Conservation (phyloP, 805 yeast species). For the Metschnikowia sp. region DNA sequence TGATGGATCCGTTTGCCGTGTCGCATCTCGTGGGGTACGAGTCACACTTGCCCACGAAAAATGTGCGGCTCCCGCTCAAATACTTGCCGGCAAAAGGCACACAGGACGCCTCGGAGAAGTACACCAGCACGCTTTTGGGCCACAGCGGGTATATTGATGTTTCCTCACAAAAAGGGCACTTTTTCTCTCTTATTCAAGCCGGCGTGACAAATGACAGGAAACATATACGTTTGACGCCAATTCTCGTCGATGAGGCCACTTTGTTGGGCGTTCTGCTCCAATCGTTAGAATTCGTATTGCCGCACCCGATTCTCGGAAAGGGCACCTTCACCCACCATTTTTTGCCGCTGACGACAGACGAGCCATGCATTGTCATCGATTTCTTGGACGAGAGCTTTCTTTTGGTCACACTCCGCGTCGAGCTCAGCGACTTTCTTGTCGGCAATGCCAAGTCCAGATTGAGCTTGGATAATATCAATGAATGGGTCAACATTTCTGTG, state of each 20-base stretch:
- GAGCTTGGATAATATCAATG: constrained; percentile 30
- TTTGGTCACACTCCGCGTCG: constrained; percentile 48
- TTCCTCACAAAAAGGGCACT: constrained; percentile 13
- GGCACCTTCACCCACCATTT: constrained; percentile 12
- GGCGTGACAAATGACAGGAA: constrained; percentile 30
- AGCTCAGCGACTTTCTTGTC: constrained; percentile 39
- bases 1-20: constrained; percentile 13
- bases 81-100: constrained; percentile 1
- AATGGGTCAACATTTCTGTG: constrained; percentile 67
- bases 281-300: constrained; percentile 26
- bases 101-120: constrained; percentile 8
- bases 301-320: constrained; percentile 19
- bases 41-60: constrained; percentile 15
- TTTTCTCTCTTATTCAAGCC: constrained; percentile 16
- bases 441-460: constrained; percentile 19
- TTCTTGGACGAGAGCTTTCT: constrained; percentile 50
- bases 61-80: constrained; percentile 17
- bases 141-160: constrained; percentile 15
- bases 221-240: constrained; percentile 38
- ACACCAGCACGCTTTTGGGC: constrained; percentile 10
- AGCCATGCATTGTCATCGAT: constrained; percentile 45
- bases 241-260: constrained; percentile 29
- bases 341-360: constrained; percentile 17
- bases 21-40: constrained; percentile 17
- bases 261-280: constrained; percentile 33